Percentiles rank a stretch among this genome's conserved stretches.
phyloP scores from a whole-genome alignment of 306 rosid species.

The Quercus engelmannii region DNA sequence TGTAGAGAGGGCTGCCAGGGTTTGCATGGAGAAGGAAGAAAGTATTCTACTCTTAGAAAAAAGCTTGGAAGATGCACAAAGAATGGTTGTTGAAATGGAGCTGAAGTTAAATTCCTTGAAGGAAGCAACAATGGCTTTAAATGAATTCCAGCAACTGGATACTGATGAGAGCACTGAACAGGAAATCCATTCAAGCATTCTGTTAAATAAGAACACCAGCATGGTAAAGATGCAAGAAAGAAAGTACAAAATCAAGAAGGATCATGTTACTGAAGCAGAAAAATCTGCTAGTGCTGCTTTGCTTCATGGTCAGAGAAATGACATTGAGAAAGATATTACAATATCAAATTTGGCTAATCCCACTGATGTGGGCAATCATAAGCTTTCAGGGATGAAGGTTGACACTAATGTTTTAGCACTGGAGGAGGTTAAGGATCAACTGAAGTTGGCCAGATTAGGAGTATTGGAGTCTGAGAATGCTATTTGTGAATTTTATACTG shows the following conservation, averaged over 20 bases:
- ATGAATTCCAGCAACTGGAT: constrained; percentile 49
- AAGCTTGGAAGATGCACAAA: constrained; percentile 81
- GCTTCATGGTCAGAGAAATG: constrained; percentile 26
- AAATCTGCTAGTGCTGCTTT: constrained; percentile 52
- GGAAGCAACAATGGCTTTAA: constrained; percentile 69
- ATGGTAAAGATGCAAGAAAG: constrained; percentile 38
- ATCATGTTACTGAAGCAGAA: constrained; percentile 45
- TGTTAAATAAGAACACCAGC: constrained; percentile 46
- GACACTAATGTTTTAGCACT: constrained; percentile 29
- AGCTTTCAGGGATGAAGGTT: constrained; percentile 24
- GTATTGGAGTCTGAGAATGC: constrained; percentile 44
- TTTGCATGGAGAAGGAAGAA: constrained; percentile 81
- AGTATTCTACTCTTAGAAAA: constrained; percentile 59
- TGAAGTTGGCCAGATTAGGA: constrained; percentile 38
- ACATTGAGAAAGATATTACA: constrained; percentile 23
- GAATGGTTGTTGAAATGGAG: constrained; percentile 64
- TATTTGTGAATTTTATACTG: constrained; percentile 31
- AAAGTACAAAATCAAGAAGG: constrained; percentile 37
- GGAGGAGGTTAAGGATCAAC: constrained; percentile 41
- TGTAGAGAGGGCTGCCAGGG: constrained; percentile 65
- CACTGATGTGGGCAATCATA: constrained; percentile 21
- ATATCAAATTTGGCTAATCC: constrained; percentile 30
- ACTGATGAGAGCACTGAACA: constrained; percentile 33
- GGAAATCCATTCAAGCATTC: constrained; percentile 32
- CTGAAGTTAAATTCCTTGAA: constrained; percentile 68